Percentiles rank a stretch among this genome's conserved stretches.
phyloP scores from a whole-genome alignment of 768 basidiomycete species.

The Scleroderma bovista region DNA sequence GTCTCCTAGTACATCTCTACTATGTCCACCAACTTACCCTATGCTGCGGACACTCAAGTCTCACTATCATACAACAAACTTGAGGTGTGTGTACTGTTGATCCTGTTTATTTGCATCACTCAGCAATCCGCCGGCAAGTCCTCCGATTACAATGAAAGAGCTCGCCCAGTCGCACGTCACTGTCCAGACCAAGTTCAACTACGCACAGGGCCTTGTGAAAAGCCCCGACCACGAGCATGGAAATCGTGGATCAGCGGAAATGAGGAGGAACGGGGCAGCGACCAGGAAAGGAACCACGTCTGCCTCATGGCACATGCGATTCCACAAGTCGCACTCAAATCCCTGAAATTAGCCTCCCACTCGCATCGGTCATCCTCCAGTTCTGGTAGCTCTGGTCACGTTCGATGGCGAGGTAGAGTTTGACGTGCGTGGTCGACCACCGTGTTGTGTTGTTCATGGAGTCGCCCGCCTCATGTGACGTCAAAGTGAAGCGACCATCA shows the following conservation, averaged over 20 bases:
- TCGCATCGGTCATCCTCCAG: slow-evolving; percentile 87
- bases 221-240: slow-evolving; percentile 76
- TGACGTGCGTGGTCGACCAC: slow-evolving; percentile 84
- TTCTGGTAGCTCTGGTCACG: slow-evolving; percentile 80
- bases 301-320: too few relatives aligned
- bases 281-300: too few relatives aligned
- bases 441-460: slow-evolving; percentile 89
- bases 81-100: slow-evolving; percentile 45
- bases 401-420: slow-evolving; percentile 86
- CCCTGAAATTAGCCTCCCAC: slow-evolving; percentile 83
- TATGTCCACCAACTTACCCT: slow-evolving; percentile 84
- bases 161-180: slow-evolving; percentile 77
- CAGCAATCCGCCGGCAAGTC: slow-evolving; percentile 46
- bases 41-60: slow-evolving; percentile 91
- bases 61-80: slow-evolving; percentile 88
- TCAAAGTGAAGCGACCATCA: slow-evolving; percentile 94
- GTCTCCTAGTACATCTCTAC: slow-evolving; percentile 6
- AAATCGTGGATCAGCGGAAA: too few relatives aligned
- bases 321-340: too few relatives aligned
- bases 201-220: slow-evolving; percentile 95
- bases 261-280: too few relatives aligned
- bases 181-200: slow-evolving; percentile 96
- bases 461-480: slow-evolving; percentile 93
- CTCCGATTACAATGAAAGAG: slow-evolving; percentile 83
- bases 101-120: background rate